phyloP scores from a whole-genome alignment of 805 yeast genomes.

The Candida ulmi region DNA sequence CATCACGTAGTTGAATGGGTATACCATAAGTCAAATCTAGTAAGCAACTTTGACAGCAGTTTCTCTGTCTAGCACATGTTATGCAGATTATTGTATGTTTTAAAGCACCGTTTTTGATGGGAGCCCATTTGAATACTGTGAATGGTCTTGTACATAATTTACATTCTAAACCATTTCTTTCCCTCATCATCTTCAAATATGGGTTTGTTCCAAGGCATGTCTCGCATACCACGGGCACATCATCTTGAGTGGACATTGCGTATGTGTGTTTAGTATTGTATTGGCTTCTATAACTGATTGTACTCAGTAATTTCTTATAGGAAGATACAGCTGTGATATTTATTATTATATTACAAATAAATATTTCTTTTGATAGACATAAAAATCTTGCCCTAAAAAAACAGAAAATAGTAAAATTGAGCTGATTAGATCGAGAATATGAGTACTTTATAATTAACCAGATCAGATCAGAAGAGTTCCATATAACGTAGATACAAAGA shows the following conservation, averaged over 20 bases:
- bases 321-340: too few relatives aligned
- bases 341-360: too few relatives aligned
- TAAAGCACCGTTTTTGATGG: slow-evolving; percentile 36
- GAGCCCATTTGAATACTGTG: slow-evolving; percentile 73
- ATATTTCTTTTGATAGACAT: too few relatives aligned
- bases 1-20: slow-evolving; percentile 74
- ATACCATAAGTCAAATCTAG: slow-evolving; percentile 76
- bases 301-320: too few relatives aligned
- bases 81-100: slow-evolving; percentile 67
- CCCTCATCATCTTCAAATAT: slow-evolving; percentile 66
- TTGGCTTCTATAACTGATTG: too few relatives aligned
- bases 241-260: slow-evolving; percentile 4
- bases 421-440: neutral
- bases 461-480: too few relatives aligned
- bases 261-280: neutral
- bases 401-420: neutral
- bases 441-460: too few relatives aligned
- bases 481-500: too few relatives aligned
- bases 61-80: slow-evolving; percentile 72
- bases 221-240: slow-evolving; percentile 63
- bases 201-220: slow-evolving; percentile 64
- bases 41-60: slow-evolving; percentile 88
- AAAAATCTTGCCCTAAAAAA: neutral
- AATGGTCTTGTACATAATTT: slow-evolving; percentile 81
- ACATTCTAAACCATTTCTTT: slow-evolving; percentile 73